A percentile compares a stretch with the other conserved stretches of the same genome.
Evolutionary conservation across 345 rosid genomes (phyloP).

Genomic region (Eucalyptus melliodora): DNA sequence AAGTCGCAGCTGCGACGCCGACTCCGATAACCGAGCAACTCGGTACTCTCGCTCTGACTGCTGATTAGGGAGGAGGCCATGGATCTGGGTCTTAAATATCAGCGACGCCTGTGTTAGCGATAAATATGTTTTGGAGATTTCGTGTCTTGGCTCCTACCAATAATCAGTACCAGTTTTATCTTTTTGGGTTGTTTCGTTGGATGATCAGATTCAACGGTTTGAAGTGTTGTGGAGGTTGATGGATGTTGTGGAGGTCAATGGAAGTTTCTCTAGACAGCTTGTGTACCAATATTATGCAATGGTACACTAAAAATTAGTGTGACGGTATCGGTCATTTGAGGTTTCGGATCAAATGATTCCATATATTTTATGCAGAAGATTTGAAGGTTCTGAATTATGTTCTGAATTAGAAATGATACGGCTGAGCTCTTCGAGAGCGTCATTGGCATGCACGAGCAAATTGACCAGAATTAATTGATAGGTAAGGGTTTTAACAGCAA

Average conservation of each 20-base stretch:
- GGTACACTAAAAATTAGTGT: neutral
- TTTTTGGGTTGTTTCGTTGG: neutral
- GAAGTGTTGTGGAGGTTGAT: neutral
- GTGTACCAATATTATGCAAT: neutral
- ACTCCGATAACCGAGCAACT: neutral
- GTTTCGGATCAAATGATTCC: neutral
- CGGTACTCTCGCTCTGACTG: neutral
- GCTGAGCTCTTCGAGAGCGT: neutral
- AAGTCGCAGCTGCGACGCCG: neutral
- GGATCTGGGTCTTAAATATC: neutral
- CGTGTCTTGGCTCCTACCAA: neutral
- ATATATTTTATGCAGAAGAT: neutral
- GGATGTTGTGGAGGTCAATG: neutral
- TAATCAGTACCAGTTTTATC: neutral
- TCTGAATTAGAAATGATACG: neutral
- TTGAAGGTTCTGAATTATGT: neutral
- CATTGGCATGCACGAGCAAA: neutral
- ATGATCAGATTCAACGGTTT: neutral
- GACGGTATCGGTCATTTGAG: neutral
- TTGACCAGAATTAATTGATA: neutral
- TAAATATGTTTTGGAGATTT: neutral
- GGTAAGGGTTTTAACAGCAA: neutral
- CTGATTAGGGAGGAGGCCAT: neutral
- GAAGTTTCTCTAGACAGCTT: neutral
- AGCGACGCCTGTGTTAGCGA: neutral